Percentiles rank a stretch among this genome's conserved stretches.
phyloP scores from a whole-genome alignment of 139 green algal species.

The Chlorella sp. region DNA sequence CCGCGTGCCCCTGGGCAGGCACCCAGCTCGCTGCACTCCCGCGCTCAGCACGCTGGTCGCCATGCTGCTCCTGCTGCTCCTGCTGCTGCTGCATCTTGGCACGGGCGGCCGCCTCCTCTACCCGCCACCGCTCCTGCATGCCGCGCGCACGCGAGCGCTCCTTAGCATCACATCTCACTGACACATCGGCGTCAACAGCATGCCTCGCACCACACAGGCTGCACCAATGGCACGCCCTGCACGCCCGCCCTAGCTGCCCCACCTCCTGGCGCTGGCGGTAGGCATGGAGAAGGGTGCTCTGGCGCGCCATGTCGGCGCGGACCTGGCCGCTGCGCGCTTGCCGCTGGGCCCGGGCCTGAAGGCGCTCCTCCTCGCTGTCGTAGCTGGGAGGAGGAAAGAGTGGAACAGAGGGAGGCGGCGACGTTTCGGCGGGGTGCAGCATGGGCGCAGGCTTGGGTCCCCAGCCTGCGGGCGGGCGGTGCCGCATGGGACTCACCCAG shows the following conservation, averaged over 20 bases:
- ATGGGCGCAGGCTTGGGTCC: too few relatives aligned
- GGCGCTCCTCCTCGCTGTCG: constrained; percentile 43
- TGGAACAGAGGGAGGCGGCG: not conserved
- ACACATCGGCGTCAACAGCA: not conserved
- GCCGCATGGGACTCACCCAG: too few relatives aligned
- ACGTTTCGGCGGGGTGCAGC: not conserved
- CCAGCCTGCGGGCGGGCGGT: too few relatives aligned
- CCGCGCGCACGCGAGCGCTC: not conserved
- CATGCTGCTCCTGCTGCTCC: not conserved
- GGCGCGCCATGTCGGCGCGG: not conserved
- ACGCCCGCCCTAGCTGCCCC: too few relatives aligned
- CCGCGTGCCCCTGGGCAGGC: not conserved
- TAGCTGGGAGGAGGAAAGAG: constrained; percentile 23
- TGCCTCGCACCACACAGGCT: not conserved
- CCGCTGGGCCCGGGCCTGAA: constrained; percentile 1
- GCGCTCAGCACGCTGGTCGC: not conserved
- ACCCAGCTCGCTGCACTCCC: not conserved
- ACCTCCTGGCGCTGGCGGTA: not conserved
- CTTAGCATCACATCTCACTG: not conserved
- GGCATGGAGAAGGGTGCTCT: constrained; percentile 3
- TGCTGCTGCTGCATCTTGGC: constrained; percentile 13
- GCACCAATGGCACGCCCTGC: too few relatives aligned
- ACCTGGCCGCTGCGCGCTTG: not conserved
- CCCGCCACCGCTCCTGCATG: not conserved
- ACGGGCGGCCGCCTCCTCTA: constrained; percentile 1